Evolutionary conservation across 495 filamentous ascomycete species (phyloP), one percentile per base, ranked within the genome.

Genomic region (Aspergillus olivimuriae): DNA sequence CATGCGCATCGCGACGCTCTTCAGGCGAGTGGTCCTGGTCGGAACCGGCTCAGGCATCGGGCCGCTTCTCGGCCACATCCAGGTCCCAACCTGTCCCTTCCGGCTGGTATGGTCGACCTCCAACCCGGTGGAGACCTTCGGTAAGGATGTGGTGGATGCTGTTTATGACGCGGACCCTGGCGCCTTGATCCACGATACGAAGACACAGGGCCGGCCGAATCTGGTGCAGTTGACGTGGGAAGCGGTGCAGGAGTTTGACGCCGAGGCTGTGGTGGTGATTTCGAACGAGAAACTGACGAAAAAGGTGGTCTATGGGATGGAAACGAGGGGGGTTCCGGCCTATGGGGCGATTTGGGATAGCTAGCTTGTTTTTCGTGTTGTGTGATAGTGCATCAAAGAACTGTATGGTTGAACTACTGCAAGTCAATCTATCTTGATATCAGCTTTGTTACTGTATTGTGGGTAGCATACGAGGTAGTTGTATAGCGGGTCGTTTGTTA

Each of bases 21-120:
- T 87, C 68, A 51, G 54, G 16, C 68, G 67, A 7, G 65, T 82
- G 39, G 69, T 87, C 20, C 53, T 87, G 37, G 75, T 87, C 18
- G 75, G 76, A 4, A 87, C 83, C 0, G 83, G 83, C 28, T 83
- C 79, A 15, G 83, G 83, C 16, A 86, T 87, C 47, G 83, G 82
- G 0, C 83, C 51, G 10, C 31, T 50, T 4, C 42, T 54, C 4
- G 48, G 48, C 12, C 48, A 46, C 19, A 34, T 47, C 16, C 35
- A 47, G 21, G 17, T 39, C 14, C 47, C 47, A 21, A 28, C 47
- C 15, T 36, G 46, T 31, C 66, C 60, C 34, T 62, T 62, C 15
- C 65, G 72, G 16, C 64, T 78, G 37, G 60, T 78, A 28, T 78
- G 75, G 75, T 70, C 69, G 4, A 65, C 74, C 2, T 55, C 58